A percentile compares a stretch with the other conserved stretches of the same genome.
phyloP scores from a whole-genome alignment of 2,329 filamentous ascomycete genomes.

The Botryotinia narcissicola region DNA sequence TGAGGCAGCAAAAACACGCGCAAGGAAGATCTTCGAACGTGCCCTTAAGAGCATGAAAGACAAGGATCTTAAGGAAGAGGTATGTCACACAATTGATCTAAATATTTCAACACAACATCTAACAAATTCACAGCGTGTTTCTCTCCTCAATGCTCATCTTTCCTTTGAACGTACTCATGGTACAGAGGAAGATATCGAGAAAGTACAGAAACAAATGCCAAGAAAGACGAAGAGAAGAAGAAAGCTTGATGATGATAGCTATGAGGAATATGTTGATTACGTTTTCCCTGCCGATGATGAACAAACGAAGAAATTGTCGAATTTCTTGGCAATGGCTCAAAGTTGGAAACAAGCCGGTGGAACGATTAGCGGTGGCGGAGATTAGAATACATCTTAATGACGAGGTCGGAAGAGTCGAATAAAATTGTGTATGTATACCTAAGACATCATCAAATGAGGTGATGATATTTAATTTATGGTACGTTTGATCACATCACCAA shows the following conservation, averaged over 20 bases:
- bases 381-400: not conserved
- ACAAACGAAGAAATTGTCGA: constrained; percentile 77
- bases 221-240: constrained; percentile 88
- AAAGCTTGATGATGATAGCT: constrained; percentile 86
- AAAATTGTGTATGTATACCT: constrained; percentile 12
- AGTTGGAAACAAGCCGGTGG: constrained; percentile 54
- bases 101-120: constrained; percentile 28
- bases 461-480: not conserved
- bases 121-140: constrained; percentile 60
- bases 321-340: constrained; percentile 80
- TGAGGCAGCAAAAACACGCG: constrained; percentile 78
- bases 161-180: constrained; percentile 89
- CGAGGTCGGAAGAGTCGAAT: not conserved
- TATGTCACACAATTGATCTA: constrained; percentile 38
- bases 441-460: not conserved
- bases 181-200: constrained; percentile 68
- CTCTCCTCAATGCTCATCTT: constrained; percentile 87
- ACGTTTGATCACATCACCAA: not conserved
- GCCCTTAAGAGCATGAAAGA: constrained; percentile 87
- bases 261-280: constrained; percentile 96
- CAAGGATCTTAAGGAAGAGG: constrained; percentile 84
- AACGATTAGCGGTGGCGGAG: constrained; percentile 16
- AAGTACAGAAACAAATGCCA: constrained; percentile 91
- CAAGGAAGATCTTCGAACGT: constrained; percentile 79
- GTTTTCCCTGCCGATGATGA: constrained; percentile 95